Evolutionary conservation across 2,329 filamentous ascomycete genomes (phyloP).

Genomic region (Westerdykella aurantiaca): DNA sequence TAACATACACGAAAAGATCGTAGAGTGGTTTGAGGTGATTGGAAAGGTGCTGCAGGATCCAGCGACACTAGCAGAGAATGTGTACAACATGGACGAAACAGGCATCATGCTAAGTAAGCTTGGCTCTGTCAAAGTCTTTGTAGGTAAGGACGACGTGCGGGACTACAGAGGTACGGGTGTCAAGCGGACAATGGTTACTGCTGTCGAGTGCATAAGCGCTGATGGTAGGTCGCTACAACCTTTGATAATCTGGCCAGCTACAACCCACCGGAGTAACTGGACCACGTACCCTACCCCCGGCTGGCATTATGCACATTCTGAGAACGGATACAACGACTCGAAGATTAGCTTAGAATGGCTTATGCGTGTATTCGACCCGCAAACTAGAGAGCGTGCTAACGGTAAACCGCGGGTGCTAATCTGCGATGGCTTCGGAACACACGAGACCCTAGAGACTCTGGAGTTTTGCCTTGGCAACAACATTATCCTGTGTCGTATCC

Average conservation of each 20-base stretch:
- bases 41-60: conserved; percentile 8
- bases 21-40: conserved; percentile 18
- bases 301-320: conserved; percentile 11
- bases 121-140: conserved; percentile 9
- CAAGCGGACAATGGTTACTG: conserved; percentile 9
- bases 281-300: conserved; percentile 11
- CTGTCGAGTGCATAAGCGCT: conserved; percentile 13
- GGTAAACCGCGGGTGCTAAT: conserved; percentile 28
- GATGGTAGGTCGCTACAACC: conserved; percentile 16
- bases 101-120: conserved; percentile 15
- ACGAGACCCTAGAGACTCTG: conserved; percentile 31
- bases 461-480: conserved; percentile 30
- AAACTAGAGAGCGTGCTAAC: conserved; percentile 24
- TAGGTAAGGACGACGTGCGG: conserved; percentile 6
- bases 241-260: conserved; percentile 18
- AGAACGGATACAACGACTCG: conserved; percentile 18
- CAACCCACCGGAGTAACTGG: conserved; percentile 15
- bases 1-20: conserved; percentile 14
- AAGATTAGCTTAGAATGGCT: conserved; percentile 34
- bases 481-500: conserved; percentile 29
- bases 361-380: conserved; percentile 30
- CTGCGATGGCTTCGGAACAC: conserved; percentile 9
- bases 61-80: conserved; percentile 8
- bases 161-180: conserved; percentile 8
- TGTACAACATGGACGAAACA: conserved; percentile 15